A percentile compares a stretch with the other conserved stretches of the same genome.
These are phyloP conservation scores for Comarum palustre DNA, from an alignment of 306 rosid species.

Conservation along the genomic window DNA sequence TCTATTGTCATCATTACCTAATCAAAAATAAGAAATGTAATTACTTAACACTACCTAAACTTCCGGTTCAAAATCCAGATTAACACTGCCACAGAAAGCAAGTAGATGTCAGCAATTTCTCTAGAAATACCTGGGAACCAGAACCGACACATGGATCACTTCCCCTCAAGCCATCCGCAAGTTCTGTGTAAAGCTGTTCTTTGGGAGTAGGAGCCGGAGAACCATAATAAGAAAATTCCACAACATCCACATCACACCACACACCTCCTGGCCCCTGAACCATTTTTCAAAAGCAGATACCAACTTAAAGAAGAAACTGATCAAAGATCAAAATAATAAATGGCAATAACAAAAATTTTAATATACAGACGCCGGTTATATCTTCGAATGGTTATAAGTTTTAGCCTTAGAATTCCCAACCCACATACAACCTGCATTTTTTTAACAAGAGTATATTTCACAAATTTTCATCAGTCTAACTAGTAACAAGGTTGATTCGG, in stretches of 20 bases:
- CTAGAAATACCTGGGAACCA: slow-evolving; percentile 84
- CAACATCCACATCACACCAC: slow-evolving; percentile 99
- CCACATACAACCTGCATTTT: not conserved
- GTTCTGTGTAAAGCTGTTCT: slow-evolving; percentile 84
- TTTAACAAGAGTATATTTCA: not conserved
- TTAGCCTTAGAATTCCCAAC: not conserved
- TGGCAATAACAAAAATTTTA: not conserved
- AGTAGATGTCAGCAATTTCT: slow-evolving; percentile 21
- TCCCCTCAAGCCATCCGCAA: slow-evolving; percentile 92
- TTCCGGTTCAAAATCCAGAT: not conserved
- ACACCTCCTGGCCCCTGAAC: slow-evolving; percentile 98
- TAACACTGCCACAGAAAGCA: slow-evolving; percentile 1
- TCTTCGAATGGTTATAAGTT: not conserved
- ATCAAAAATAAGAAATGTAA: not conserved
- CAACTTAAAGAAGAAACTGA: slow-evolving; percentile 6
- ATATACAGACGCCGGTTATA: not conserved
- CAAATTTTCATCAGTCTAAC: slow-evolving; percentile 7
- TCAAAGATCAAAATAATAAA: slow-evolving; percentile 10
- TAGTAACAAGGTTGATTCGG: not conserved
- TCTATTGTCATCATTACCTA: not conserved
- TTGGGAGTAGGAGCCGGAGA: slow-evolving; percentile 91
- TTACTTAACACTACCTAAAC: not conserved
- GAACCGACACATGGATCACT: slow-evolving; percentile 81
- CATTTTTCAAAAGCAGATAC: slow-evolving; percentile 11
- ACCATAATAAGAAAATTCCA: slow-evolving; percentile 92